These are phyloP conservation scores for Pseudogymnoascus sp. DNA, from an alignment of 2,329 filamentous ascomycete genomes.

Conservation along the genomic window DNA sequence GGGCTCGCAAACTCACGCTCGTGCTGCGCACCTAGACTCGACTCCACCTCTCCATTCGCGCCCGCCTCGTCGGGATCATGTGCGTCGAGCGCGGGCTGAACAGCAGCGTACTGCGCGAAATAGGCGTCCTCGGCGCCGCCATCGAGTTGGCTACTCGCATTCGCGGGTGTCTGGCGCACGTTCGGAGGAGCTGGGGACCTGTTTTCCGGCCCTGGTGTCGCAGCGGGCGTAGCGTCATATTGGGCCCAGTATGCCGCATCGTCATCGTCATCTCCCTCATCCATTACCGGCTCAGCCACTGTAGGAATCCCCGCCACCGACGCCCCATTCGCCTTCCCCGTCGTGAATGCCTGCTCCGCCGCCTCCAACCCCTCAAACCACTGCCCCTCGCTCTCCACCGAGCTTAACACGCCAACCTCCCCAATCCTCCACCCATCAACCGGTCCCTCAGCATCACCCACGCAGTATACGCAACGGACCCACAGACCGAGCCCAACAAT, in stretches of 20 bases:
- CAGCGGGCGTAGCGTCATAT: slow-evolving; percentile 63
- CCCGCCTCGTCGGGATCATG: slow-evolving; percentile 68
- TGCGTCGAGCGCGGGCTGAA: slow-evolving; percentile 73
- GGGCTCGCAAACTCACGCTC: slow-evolving; percentile 31
- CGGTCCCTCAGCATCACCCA: slow-evolving; percentile 45
- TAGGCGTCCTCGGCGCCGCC: slow-evolving; percentile 56
- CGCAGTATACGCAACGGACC: slow-evolving; percentile 62
- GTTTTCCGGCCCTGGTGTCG: slow-evolving; percentile 45
- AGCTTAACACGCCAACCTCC: slow-evolving; percentile 56
- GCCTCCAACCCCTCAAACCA: slow-evolving; percentile 45
- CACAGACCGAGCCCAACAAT: slow-evolving; percentile 53
- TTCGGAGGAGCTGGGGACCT: slow-evolving; percentile 54
- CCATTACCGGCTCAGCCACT: slow-evolving; percentile 14
- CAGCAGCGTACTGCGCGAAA: slow-evolving; percentile 66
- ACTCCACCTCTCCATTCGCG: slow-evolving; percentile 32
- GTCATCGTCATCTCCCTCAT: slow-evolving; percentile 48
- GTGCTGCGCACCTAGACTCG: slow-evolving; percentile 32
- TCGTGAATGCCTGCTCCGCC: slow-evolving; percentile 50
- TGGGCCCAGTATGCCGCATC: slow-evolving; percentile 75
- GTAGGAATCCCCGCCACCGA: not conserved
- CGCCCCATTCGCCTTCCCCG: slow-evolving; percentile 15
- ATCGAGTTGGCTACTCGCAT: slow-evolving; percentile 11
- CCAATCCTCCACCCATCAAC: slow-evolving; percentile 63
- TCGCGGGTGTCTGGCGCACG: slow-evolving; percentile 15
- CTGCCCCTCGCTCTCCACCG: slow-evolving; percentile 43